A percentile compares a stretch with the other conserved stretches of the same genome.
phyloP scores from a whole-genome alignment of 495 filamentous ascomycete species.

The Cairneyella variabilis region DNA sequence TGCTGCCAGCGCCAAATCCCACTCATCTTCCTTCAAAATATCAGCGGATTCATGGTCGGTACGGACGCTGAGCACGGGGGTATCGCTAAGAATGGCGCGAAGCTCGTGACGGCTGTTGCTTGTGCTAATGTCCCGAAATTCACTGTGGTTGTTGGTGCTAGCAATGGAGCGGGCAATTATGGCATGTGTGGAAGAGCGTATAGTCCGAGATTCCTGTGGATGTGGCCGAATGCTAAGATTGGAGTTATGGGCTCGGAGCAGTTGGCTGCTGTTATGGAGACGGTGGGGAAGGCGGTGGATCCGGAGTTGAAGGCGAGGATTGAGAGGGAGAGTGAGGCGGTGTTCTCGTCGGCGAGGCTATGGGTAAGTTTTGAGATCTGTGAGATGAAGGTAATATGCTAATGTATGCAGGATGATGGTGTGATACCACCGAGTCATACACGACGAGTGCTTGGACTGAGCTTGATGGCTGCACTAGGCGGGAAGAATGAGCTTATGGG shows the following conservation, averaged over 20 bases:
- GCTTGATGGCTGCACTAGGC: constrained; percentile 71
- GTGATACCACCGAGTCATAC: constrained; percentile 90
- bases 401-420: constrained; percentile 65
- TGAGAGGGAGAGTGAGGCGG: constrained; percentile 84
- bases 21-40: constrained; percentile 93
- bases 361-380: constrained; percentile 60
- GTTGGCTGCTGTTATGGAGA: constrained; percentile 87
- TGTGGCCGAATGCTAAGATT: constrained; percentile 96
- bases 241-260: constrained; percentile 97
- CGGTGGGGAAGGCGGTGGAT: constrained; percentile 82
- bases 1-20: constrained; percentile 87
- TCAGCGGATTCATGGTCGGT: constrained; percentile 97
- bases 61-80: constrained; percentile 87
- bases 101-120: constrained; percentile 92
- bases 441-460: constrained; percentile 74
- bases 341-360: constrained; percentile 80
- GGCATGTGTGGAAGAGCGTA: constrained; percentile 90
- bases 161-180: constrained; percentile 74
- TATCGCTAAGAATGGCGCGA: constrained; percentile 97
- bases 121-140: constrained; percentile 97
- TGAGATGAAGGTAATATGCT: constrained; percentile 18
- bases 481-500: constrained; percentile 58
- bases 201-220: constrained; percentile 84
- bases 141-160: constrained; percentile 88
- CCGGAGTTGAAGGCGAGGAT: constrained; percentile 79